These are phyloP conservation scores for Phaeoacremonium minimum DNA, from an alignment of 2,329 filamentous ascomycete species.

Conservation along the genomic window DNA sequence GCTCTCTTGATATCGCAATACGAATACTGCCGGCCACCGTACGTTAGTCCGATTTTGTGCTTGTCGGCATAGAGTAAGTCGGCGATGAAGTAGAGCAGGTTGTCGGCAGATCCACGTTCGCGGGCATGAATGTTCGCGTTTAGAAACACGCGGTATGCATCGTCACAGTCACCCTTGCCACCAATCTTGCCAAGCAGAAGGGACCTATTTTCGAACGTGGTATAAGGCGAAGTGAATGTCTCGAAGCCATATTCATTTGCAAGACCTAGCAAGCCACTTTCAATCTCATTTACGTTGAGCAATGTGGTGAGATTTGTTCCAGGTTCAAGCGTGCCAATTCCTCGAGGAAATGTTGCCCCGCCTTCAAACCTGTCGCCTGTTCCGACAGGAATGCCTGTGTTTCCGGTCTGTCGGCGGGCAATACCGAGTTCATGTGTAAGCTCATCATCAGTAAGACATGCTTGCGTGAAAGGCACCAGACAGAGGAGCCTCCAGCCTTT, in stretches of 20 bases:
- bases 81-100: slow-evolving; percentile 52
- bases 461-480: too few species aligned
- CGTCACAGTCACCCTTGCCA: too few species aligned
- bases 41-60: slow-evolving; percentile 42
- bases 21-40: slow-evolving; percentile 47
- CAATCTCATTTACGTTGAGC: slow-evolving; percentile 39
- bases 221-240: slow-evolving; percentile 35
- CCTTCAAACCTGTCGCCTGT: slow-evolving; percentile 36
- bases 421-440: too few species aligned
- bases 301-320: slow-evolving; percentile 31
- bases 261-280: slow-evolving; percentile 36
- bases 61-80: slow-evolving; percentile 51
- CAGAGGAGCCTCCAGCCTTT: too few species aligned
- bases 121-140: slow-evolving; percentile 52
- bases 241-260: slow-evolving; percentile 31
- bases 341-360: slow-evolving; percentile 30
- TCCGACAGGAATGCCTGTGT: slow-evolving; percentile 33
- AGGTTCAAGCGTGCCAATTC: slow-evolving; percentile 30
- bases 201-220: slow-evolving; percentile 35
- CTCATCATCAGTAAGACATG: too few species aligned
- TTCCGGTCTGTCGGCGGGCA: too few species aligned
- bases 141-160: slow-evolving; percentile 48
- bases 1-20: slow-evolving; percentile 45
- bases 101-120: slow-evolving; percentile 52
- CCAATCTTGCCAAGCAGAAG: slow-evolving; percentile 38